Evolutionary conservation across 148 eudicot species (phyloP).

Genomic region (Camellia granthamiana): DNA sequence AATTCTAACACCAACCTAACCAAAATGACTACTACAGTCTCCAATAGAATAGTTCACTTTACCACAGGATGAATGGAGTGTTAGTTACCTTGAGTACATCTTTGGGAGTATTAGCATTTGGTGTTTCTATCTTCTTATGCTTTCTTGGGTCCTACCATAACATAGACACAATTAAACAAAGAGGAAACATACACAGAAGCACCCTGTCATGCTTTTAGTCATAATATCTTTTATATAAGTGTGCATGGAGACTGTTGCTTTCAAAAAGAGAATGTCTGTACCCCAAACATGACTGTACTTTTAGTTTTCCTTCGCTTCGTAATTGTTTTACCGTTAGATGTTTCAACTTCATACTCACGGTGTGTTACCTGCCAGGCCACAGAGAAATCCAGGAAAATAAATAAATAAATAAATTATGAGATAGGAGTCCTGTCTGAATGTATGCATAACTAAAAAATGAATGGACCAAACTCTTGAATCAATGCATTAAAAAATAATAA

Average conservation of each 20-base stretch:
- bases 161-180: neutral
- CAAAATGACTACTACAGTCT: neutral
- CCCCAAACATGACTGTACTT: slow-evolving; percentile 93
- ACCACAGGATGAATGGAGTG: slow-evolving; percentile 1
- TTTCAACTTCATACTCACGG: slow-evolving; percentile 94
- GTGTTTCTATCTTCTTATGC: slow-evolving; percentile 58
- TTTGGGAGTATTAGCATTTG: slow-evolving; percentile 61
- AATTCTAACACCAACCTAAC: neutral
- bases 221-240: neutral
- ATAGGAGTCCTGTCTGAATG: slow-evolving; percentile 7
- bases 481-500: neutral
- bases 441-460: neutral
- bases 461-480: slow-evolving; percentile 6
- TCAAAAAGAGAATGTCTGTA: slow-evolving; percentile 26
- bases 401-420: neutral
- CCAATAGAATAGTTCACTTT: neutral
- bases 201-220: neutral
- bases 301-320: slow-evolving; percentile 85
- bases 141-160: slow-evolving; percentile 68
- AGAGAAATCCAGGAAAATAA: slow-evolving; percentile 10
- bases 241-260: slow-evolving; percentile 5
- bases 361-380: slow-evolving; percentile 68
- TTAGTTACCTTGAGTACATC: slow-evolving; percentile 49
- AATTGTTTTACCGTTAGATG: slow-evolving; percentile 66
- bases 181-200: neutral